Base-by-base conservation (phyloP, 768 basidiomycete genomes). In the Boletus subparvulus region DNA sequence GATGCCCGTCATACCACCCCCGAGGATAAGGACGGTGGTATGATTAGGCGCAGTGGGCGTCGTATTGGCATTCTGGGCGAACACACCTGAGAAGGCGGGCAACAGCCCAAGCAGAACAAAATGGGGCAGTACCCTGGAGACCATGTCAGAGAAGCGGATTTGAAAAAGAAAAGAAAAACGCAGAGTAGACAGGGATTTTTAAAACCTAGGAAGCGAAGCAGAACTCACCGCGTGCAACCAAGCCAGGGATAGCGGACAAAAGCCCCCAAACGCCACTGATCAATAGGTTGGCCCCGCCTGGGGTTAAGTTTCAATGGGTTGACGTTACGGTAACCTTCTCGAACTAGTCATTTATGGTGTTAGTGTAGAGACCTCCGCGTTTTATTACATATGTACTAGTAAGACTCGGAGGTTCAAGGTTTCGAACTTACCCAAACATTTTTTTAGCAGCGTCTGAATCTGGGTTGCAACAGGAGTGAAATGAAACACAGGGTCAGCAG, bases 1-100 rank as follows among this genome's bases (percentile, higher is more conserved):
- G 33, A 87, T 73, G 13, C 87, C 86, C 6, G 87, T 72, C 36
- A 88, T 78, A 10, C 87, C 86, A 19, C 85, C 87, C 2, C 87
- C 86, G 12, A 87, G 76, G 50, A 88, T 82, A 42, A 87, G 76
- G 4, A 85, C 79, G 16, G 65, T 74, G 6, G 67, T 62, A 19
- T 64, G 52, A 10, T 56, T 70, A 12, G 60, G 17, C 9, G 41
- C 24, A 21, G 47, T 42, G 36, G 41, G 32, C 26, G 24, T 46
- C 19, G 39, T 33, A 19, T 50, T 47, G 4, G 42, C 35, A 49
- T 60, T 40, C 32, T 60, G 49, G 16, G 63, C 54, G 19, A 42
- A 39, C 4, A 52, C 51, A 26, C 19, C n/a, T 6, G 57, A 41
- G 24, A 52, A 13, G 12, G 33, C 16, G 21, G 54, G 44, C 16